Base-by-base conservation (phyloP, 163 green algal genomes). In the Trebouxia gelatinosa region DNA sequence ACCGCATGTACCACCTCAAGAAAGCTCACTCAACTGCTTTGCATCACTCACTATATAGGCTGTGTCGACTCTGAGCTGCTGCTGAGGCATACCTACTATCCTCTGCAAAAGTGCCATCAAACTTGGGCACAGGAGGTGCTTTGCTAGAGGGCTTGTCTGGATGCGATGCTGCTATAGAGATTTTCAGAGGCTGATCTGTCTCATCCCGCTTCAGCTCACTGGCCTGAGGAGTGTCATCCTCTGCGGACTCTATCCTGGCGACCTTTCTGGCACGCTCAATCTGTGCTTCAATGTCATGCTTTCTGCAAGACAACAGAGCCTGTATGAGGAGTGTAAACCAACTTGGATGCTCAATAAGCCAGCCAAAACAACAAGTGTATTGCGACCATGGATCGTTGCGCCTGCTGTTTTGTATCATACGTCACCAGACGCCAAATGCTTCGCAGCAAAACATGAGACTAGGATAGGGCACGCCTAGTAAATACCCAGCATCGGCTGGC, bases 221-320 rank as follows among this genome's bases (percentile, higher is more conserved):
- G 43, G 39, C 83, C 21, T 70, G 48, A n/a, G 58, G 21, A 0
- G 65, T 13, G 61, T 50, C 75, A 64, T 78, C 81, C 28, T 71
- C 76, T 5, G 61, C 77, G 34, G 81, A 77, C 17, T 77, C 57
- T 38, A 40, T 3, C 16, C 34, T 32, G 21, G 62, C 72, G 13
- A n/a, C 21, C n/a, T 70, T 71, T 19, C 40, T 59, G 13, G 80
- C 80, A 66, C 39, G 91, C 78, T 88, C 83, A n/a, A 93, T 88
- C 87, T 96, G 89, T 28, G 80, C 82, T 65, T 88, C 67, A 76
- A 97, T 89, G 62, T 89, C 83, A 23, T 80, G 80, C 61, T 58
- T 82, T 40, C 72, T 82, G 66, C 48, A 68, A 28, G 39, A 13
- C 43, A 54, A 13, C 43, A 54, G 13, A n/a, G n/a, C n/a, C n/a